Conservation (phyloP, 1,284 basidiomycete species). For the Papiliotrema nemorosa region DNA sequence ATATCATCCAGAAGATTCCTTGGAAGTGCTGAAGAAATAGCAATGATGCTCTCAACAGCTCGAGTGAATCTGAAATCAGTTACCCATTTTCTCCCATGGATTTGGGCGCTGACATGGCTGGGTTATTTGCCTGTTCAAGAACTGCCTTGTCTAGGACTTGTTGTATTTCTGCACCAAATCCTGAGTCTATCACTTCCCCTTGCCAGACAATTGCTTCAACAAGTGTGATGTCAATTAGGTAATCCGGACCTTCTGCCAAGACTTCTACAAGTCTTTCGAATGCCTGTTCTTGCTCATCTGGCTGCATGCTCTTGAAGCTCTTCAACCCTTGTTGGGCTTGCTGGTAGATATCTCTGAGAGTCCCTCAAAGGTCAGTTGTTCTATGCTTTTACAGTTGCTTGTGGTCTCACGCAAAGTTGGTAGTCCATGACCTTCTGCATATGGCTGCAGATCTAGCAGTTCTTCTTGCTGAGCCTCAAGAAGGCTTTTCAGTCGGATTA, state of each 20-base stretch:
- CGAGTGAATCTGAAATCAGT: constrained; percentile 17
- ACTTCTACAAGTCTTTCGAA: background rate
- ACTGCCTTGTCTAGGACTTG: constrained; percentile 21
- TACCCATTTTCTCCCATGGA: background rate
- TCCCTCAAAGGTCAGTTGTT: constrained; percentile 8
- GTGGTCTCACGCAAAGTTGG: constrained; percentile 22
- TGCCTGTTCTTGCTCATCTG: background rate
- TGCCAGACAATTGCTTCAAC: constrained; percentile 28
- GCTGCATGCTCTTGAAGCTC: constrained; percentile 1
- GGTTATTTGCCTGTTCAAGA: constrained; percentile 12
- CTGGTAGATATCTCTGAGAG: constrained; percentile 21
- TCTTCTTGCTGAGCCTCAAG: constrained; percentile 26
- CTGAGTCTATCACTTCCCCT: constrained; percentile 25
- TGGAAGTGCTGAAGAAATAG: constrained; percentile 11
- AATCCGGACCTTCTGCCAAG: constrained; percentile 26
- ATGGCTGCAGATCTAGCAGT: constrained; percentile 15
- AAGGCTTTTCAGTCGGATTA: constrained; percentile 11
- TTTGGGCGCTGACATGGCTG: constrained; percentile 7
- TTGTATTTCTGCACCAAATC: constrained; percentile 20
- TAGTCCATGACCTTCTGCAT: constrained; percentile 10
- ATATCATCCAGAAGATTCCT: constrained; percentile 20
- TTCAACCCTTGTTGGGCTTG: constrained; percentile 13
- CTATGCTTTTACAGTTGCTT: background rate
- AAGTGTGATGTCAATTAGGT: constrained; percentile 30
- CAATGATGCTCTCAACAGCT: constrained; percentile 18